These are phyloP conservation scores for Penicillium concentricum DNA, from an alignment of 2,329 filamentous ascomycete genomes.

Conservation along the genomic window DNA sequence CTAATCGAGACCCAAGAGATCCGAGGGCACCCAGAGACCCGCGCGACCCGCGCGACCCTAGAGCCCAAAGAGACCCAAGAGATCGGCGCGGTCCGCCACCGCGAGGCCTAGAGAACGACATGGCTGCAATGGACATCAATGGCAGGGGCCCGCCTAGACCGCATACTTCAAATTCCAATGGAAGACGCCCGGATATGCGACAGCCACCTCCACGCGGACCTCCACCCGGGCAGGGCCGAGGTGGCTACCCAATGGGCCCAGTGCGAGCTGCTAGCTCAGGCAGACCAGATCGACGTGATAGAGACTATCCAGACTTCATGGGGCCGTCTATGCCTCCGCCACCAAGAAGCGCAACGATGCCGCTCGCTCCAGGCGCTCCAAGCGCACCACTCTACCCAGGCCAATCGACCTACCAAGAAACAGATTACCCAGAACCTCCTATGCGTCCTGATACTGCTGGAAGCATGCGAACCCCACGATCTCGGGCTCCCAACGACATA, in stretches of 20 bases:
- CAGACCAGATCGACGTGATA: slow-evolving; percentile 23
- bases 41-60: slow-evolving; percentile 23
- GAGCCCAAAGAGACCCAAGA: slow-evolving; percentile 22
- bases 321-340: slow-evolving; percentile 30
- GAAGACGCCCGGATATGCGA: slow-evolving; percentile 31
- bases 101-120: slow-evolving; percentile 36
- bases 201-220: slow-evolving; percentile 27
- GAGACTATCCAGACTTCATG: slow-evolving; percentile 28
- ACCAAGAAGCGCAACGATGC: slow-evolving; percentile 41
- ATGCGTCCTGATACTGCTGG: slow-evolving; percentile 29
- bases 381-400: slow-evolving; percentile 33
- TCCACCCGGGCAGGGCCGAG: slow-evolving; percentile 23
- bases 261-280: slow-evolving; percentile 29
- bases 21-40: slow-evolving; percentile 4
- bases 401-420: slow-evolving; percentile 36
- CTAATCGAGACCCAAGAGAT: slow-evolving; percentile 8
- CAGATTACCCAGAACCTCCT: slow-evolving; percentile 22
- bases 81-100: slow-evolving; percentile 36
- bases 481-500: slow-evolving; percentile 29
- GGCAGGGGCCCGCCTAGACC: slow-evolving; percentile 34
- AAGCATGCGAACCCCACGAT: slow-evolving; percentile 19
- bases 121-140: slow-evolving; percentile 42
- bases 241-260: slow-evolving; percentile 25
- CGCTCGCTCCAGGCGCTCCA: slow-evolving; percentile 18
- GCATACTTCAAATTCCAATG: slow-evolving; percentile 40